These are phyloP conservation scores for Henckelia pumila DNA, from an alignment of 257 asterid genomes.

Conservation along the genomic window DNA sequence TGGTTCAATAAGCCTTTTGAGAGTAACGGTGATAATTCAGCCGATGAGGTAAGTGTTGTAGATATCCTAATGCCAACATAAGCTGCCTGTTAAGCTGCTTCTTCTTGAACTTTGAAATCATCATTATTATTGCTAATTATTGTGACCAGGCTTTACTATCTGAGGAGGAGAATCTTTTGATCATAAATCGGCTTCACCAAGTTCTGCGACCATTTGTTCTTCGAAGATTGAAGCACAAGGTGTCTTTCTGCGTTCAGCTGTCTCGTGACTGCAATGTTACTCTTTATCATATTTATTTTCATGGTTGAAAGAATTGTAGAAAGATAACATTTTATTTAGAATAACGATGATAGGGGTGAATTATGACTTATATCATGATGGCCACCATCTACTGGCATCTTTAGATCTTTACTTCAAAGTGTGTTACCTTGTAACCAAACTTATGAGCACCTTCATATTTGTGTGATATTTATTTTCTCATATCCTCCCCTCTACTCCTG, in stretches of 20 bases:
- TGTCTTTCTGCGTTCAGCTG: slow-evolving; percentile 25
- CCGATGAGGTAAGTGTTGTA: slow-evolving; percentile 65
- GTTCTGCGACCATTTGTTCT: slow-evolving; percentile 98
- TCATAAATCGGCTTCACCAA: slow-evolving; percentile 98
- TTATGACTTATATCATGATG: background rate
- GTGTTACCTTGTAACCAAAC: slow-evolving; percentile 13
- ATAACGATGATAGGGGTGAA: background rate
- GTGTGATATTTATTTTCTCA: background rate
- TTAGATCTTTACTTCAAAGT: slow-evolving; percentile 13
- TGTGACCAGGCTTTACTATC: slow-evolving; percentile 80
- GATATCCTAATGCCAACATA: slow-evolving; percentile 3
- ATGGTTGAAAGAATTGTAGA: slow-evolving; percentile 8
- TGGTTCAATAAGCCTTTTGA: slow-evolving; percentile 99
- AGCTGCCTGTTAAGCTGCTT: slow-evolving; percentile 12
- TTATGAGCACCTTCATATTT: background rate
- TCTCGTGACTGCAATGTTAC: background rate
- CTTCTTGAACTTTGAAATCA: slow-evolving; percentile 20
- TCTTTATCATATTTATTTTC: background rate
- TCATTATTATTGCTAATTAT: slow-evolving; percentile 21
- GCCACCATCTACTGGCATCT: slow-evolving; percentile 11
- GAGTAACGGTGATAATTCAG: slow-evolving; percentile 86
- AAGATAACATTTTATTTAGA: slow-evolving; percentile 1
- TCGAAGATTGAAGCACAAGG: slow-evolving; percentile 98
- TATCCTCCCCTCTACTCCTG: background rate
- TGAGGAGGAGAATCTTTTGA: slow-evolving; percentile 98